Evolutionary conservation across 441 rosid genomes (phyloP), one percentile per base, ranked within the genome.

Genomic region (Corymbia citriodora): DNA sequence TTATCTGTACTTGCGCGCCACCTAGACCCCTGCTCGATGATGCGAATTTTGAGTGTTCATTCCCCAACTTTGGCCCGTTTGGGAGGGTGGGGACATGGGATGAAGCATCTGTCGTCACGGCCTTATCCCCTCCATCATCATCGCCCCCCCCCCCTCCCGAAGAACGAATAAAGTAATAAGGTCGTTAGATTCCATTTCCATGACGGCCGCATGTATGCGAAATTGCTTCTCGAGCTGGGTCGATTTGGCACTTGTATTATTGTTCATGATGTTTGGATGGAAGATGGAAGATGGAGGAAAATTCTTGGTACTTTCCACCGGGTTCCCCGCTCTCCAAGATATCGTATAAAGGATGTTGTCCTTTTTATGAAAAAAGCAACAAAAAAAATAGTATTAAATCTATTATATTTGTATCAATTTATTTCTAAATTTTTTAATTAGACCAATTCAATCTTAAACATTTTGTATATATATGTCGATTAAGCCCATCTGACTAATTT

Each of bases 371-470:
- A 29, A 59, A 25, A 59, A 59, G 65, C 4, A 14, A 29, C 14
- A 59, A 59, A 59, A 25, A 59, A 59, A 5, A 40, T 4, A 4
- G 0, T 59, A 10, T 14, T 10, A 25, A 25, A 59, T 4, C 7
- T 25, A 59, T 59, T 1, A 40, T 7, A 59, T 2, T 10, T 2
- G 25, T 59, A 25, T 2, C n/a, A 25, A 0, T 59, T 59, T 1
- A 59, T 59, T 59, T 1, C 0, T 59, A 59, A 59, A 8, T 7
- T 1, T 59, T 59, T 59, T 14, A 59, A 59, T 59, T 59, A 13
- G 9, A 5, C 2, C 0, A 0, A 23, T 10, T 2, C 14, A 0
- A 23, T 23, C 0, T 0, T 59, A 59, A 25, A 25, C 25, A 6
- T 59, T 59, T 59, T 3, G 11, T 14, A 59, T 25, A 59, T 25